Evolutionary conservation across 805 yeast genomes (phyloP), one percentile per base, ranked within the genome.

Genomic region (Allodekkera sacchari): DNA sequence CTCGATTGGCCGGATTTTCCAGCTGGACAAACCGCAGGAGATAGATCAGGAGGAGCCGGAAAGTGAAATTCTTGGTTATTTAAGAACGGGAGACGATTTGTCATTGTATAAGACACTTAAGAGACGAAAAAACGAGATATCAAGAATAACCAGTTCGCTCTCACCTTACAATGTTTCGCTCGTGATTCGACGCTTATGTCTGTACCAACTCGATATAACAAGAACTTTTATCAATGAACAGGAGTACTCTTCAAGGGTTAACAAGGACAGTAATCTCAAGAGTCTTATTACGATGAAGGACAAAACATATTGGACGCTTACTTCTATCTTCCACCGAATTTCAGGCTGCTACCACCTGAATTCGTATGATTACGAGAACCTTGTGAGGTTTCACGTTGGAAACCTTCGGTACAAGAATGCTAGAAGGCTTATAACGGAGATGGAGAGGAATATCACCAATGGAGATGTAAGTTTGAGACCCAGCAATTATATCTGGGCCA

Each of bases 401-500:
- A 36, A 43, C 16, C 30, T 45, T 16, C 23, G 38, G 12, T 38
- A 37, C 24, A 13, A 22, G n/a, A 37, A 45, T 25, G 49, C 57
- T 3, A 41, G 51, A 11, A 32, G 38, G 4, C 9, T 36, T 3
- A 39, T 53, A 7, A 22, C 43, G 5, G 37, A 39, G 13, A 19
- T 44, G 10, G 57, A 52, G 29, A 24, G 34, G 4, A 34, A 35
- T 19, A 33, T 35, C 4, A 9, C 23, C 2, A 8, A 28, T 6
- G 28, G 35, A 7, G 26, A 28, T 4, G 16, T 35, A 1, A 28
- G 32, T 9, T 30, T 42, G 9, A 19, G 29, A 11, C 22, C 49
- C 25, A 43, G 53, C 4, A 54, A 49, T 27, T 22, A 29, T 3
- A 20, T 54, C 6, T 53, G 56, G 56, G 30, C 34, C 3, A 25